Conservation (phyloP, 225 moss, liverwort and hornwort species). For the Sphagnum contortum region DNA sequence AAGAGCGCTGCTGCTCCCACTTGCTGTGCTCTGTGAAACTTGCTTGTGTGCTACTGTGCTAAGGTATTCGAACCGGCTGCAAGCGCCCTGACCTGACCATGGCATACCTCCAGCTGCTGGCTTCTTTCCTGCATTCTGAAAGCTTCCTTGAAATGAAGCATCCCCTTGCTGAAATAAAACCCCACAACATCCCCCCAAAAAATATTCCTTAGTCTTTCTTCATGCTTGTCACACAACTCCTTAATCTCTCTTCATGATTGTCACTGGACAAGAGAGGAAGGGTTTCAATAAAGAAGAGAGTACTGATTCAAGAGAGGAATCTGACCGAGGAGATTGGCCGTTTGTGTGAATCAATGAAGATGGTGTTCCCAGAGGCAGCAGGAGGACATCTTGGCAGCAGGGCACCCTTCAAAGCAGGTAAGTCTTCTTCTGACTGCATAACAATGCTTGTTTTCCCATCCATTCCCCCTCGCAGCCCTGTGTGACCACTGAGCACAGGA, state of each 20-base stretch:
- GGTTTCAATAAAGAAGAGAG: neutral
- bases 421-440: slow-evolving; percentile 22
- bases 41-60: slow-evolving; percentile 34
- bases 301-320: neutral
- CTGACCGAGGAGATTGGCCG: slow-evolving; percentile 27
- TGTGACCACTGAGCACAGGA: slow-evolving; percentile 16
- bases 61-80: slow-evolving; percentile 48
- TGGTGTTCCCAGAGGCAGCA: slow-evolving; percentile 10
- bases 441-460: slow-evolving; percentile 14
- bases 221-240: no score
- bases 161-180: slow-evolving; percentile 14
- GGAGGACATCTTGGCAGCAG: slow-evolving; percentile 14
- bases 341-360: slow-evolving; percentile 15
- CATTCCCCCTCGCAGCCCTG: slow-evolving; percentile 1
- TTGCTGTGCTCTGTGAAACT: slow-evolving; percentile 24
- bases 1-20: slow-evolving; percentile 64
- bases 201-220: neutral
- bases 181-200: neutral
- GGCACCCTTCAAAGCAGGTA: slow-evolving; percentile 14
- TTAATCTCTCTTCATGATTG: no score
- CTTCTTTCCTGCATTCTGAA: slow-evolving; percentile 30
- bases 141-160: slow-evolving; percentile 16
- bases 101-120: slow-evolving; percentile 6
- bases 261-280: no score
- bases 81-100: slow-evolving; percentile 1